Conservation (phyloP, 2,329 filamentous ascomycete genomes). For the Fusarium ambrosium region DNA sequence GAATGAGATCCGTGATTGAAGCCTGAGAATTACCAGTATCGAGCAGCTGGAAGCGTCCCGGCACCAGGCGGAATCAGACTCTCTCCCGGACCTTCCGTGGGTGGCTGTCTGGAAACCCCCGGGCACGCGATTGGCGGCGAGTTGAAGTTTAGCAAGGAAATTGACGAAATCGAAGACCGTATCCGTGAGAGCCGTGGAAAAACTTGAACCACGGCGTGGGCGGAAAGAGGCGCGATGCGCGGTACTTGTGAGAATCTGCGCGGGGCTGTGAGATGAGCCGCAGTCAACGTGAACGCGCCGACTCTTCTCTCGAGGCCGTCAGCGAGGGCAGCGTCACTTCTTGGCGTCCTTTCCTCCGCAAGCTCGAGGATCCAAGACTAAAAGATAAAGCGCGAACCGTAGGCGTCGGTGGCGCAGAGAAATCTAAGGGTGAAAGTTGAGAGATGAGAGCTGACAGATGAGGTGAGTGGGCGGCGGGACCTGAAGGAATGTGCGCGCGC, state of each 20-base stretch:
- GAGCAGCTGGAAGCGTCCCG: conserved; percentile 8
- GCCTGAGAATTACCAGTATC: conserved; percentile 7
- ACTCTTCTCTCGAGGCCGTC: conserved; percentile 3
- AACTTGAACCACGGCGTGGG: not conserved
- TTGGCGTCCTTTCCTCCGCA: conserved; percentile 7
- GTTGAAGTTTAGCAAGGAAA: conserved; percentile 4
- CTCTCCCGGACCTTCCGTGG: conserved; percentile 36
- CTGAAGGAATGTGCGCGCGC: conserved; percentile 29
- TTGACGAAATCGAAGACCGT: conserved; percentile 5
- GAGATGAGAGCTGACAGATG: conserved; percentile 14
- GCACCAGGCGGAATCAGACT: conserved; percentile 20
- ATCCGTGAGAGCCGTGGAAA: not conserved
- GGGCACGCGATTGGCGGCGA: conserved; percentile 11
- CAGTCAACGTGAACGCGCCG: conserved; percentile 9
- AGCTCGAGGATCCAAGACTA: conserved; percentile 13
- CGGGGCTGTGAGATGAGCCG: conserved; percentile 15
- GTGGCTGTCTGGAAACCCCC: conserved; percentile 18
- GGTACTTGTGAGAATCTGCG: conserved; percentile 18
- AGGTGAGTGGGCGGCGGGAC: conserved; percentile 13
- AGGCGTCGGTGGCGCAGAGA: conserved; percentile 12
- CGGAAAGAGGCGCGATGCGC: conserved; percentile 11
- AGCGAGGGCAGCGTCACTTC: conserved; percentile 15
- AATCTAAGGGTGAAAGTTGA: not conserved
- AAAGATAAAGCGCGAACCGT: conserved; percentile 1
- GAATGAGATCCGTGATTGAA: conserved; percentile 8